A percentile compares a stretch with the other conserved stretches of the same genome.
phyloP scores from a whole-genome alignment of 495 filamentous ascomycete genomes.

The Glutinoglossum americanum region DNA sequence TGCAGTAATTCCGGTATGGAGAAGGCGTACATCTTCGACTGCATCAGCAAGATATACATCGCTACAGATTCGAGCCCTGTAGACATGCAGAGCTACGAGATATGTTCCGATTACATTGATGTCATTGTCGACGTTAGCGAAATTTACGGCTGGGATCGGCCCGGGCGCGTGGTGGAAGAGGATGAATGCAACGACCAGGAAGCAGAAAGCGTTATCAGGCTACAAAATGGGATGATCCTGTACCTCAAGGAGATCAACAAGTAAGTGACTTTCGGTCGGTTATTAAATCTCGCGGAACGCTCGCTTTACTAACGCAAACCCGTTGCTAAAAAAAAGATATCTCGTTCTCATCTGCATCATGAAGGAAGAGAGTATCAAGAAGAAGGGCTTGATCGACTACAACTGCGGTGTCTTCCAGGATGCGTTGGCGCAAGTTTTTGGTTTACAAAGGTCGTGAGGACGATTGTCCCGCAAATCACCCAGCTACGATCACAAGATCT shows the following conservation, averaged over 20 bases:
- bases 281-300: no score
- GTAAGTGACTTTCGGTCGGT: slow-evolving; percentile 34
- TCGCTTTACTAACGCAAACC: background rate
- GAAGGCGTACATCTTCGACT: slow-evolving; percentile 93
- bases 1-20: slow-evolving; percentile 80
- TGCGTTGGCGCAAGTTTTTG: slow-evolving; percentile 20
- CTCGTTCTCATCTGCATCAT: slow-evolving; percentile 23
- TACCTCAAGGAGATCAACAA: slow-evolving; percentile 83
- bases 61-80: slow-evolving; percentile 84
- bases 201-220: slow-evolving; percentile 57
- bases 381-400: slow-evolving; percentile 24
- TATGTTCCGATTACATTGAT: slow-evolving; percentile 94
- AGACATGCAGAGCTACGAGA: slow-evolving; percentile 85
- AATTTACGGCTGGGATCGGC: slow-evolving; percentile 64
- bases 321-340: slow-evolving; percentile 12
- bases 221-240: slow-evolving; percentile 63
- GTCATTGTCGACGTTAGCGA: slow-evolving; percentile 91
- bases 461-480: background rate
- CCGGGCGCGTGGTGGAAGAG: slow-evolving; percentile 27
- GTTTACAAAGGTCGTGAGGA: background rate
- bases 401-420: slow-evolving; percentile 22
- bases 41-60: slow-evolving; percentile 93
- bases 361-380: slow-evolving; percentile 21
- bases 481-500: background rate
- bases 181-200: slow-evolving; percentile 39